Base-by-base conservation (phyloP, 805 yeast genomes). In the Komagataella pastoris region DNA sequence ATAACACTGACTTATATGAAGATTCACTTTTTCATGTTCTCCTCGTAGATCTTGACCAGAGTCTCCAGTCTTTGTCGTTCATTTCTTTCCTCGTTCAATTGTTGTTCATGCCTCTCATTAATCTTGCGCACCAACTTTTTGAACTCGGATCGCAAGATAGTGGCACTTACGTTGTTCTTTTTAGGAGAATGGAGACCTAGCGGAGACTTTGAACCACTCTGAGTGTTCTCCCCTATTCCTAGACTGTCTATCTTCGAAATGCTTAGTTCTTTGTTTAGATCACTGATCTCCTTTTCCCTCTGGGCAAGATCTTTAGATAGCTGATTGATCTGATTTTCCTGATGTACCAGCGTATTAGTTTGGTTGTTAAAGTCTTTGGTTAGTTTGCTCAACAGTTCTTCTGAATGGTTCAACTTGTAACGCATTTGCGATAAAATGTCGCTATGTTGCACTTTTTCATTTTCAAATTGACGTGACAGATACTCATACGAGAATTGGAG, bases 401-500 rank as follows among this genome's bases (percentile, higher is more conserved):
- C 84, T 47, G 81, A 66, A 17, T 66, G 68, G 24, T 65, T 62
- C 51, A 74, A 74, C 53, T 79, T 80, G 53, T 72, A 68, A 19
- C 81, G 71, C 55, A 80, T 68, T 47, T 75, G 75, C 56, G 76
- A 80, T 49, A 82, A 73, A 2, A 76, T 68, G 53, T 74, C 74
- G 50, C 70, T 63, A 52, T 81, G 78, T 54, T 75, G 77, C 14
- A 74, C 74, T 52, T 85, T 72, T 51, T 85, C 85, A 54, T 80
- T 77, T 56, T 82, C 85, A 58, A 75, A 85, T 57, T 83, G 86
- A 59, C 80, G 79, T 2, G 83, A 74, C 51, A 85, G 66, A 59
- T 82, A 85, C 54, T 74, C 80, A 62, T 84, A 88, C 2, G 88
- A 84, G 60, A 85, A 77, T 56, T 83, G 81, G 50, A 85, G 68